These are phyloP conservation scores for Paecilomyces fulvus DNA, from an alignment of 2,329 filamentous ascomycete genomes.

Conservation along the genomic window DNA sequence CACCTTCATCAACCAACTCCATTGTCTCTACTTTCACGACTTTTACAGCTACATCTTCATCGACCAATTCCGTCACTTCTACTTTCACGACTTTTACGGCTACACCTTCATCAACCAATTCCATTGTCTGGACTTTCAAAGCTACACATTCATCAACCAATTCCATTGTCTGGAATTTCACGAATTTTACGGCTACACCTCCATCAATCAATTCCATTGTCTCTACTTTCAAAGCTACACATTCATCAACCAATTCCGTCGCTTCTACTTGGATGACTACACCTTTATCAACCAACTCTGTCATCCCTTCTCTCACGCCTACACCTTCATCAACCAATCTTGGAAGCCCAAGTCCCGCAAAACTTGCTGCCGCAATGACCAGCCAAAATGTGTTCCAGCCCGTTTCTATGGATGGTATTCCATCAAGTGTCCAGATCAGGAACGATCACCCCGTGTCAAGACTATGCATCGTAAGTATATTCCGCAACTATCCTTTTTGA, in stretches of 20 bases:
- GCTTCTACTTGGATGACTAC: no score
- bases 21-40: no score
- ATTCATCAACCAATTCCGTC: not conserved
- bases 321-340: not conserved
- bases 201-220: no score
- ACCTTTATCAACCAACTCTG: no score
- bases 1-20: not conserved
- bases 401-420: constrained; percentile 29
- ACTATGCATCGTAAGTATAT: constrained; percentile 27
- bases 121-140: no score
- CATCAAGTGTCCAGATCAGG: constrained; percentile 28
- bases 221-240: not conserved
- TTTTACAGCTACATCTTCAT: no score
- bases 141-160: not conserved
- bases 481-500: not conserved
- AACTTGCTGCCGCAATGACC: constrained; percentile 15
- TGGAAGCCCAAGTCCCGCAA: not conserved
- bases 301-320: not conserved
- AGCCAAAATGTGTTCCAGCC: constrained; percentile 36
- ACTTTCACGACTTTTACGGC: no score
- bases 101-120: no score
- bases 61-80: no score
- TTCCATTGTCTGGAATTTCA: no score
- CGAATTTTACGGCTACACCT: no score
- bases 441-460: constrained; percentile 36